Base-by-base conservation (phyloP, 805 yeast species). In the Phaffomyces thermotolerans region DNA sequence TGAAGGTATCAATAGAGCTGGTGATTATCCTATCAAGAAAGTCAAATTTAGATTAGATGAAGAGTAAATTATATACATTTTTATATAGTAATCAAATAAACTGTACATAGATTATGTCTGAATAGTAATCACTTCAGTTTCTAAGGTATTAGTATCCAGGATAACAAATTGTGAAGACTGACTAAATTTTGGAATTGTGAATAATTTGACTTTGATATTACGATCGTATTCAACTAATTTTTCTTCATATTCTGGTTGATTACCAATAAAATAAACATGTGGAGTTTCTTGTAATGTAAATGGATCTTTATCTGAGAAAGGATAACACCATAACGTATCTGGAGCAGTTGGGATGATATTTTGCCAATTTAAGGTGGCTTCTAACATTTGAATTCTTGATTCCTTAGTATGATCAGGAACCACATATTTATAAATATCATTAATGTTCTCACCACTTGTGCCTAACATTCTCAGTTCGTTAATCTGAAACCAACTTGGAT, bases 261-360 rank as follows among this genome's bases (percentile, higher is more conserved):
- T 91, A 0, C 96, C 98, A 4, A 78, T 87, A 53, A 87, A 78
- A 56, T 84, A 88, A 3, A 90, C 82, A 58, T 88, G 90, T 1
- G 98, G 98, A 15, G 85, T 77, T 54, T 85, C 86, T 9, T 67
- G 45, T n/a, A 93, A 66, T 2, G 80, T 68, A 60, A 91, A 88
- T 4, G 98, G 98, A 61, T 93, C 98, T 2, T 58, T 54, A 23
- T 78, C 76, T 10, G 74, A 73, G 55, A 72, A 90, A 1, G 99
- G 97, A 54, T 87, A 89, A 51, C 95, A 81, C 73, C 90, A 84
- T 36, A 93, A 65, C 0, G 99, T 93, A 57, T 93, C 98, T 0
- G 99, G 99, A 1, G 96, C 95, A 0, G 97, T 89, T 3, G 99
- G 99, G 1, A 86, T 80, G 22, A 86, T 69, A 56, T 87, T 87